phyloP scores from a whole-genome alignment of 495 filamentous ascomycete genomes.

The Elaphomyces granulatus region DNA sequence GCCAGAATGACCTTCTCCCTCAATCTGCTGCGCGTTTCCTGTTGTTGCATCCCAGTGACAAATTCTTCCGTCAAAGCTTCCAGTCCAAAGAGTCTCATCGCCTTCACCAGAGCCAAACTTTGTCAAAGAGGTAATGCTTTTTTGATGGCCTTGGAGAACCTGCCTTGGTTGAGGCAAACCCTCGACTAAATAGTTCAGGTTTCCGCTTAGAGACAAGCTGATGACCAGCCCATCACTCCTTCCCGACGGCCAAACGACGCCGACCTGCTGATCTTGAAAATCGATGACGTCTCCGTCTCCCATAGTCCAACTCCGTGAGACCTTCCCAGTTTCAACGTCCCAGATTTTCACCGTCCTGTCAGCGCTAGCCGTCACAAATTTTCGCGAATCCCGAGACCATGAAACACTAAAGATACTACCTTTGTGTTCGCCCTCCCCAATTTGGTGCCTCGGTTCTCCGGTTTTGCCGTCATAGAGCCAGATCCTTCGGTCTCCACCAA shows the following conservation, averaged over 20 bases:
- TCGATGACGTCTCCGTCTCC: conserved; percentile 66
- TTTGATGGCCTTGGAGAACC: conserved; percentile 85
- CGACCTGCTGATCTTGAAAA: conserved; percentile 78
- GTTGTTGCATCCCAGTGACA: conserved; percentile 63
- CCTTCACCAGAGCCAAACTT: conserved; percentile 29
- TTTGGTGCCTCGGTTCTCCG: conserved; percentile 59
- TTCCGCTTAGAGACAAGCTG: conserved; percentile 72
- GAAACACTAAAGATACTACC: conserved; percentile 87
- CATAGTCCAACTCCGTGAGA: conserved; percentile 67
- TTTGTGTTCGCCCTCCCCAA: conserved; percentile 74
- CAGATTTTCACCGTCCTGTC: conserved; percentile 84
- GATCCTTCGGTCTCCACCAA: conserved; percentile 77
- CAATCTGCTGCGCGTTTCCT: conserved; percentile 51
- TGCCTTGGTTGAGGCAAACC: conserved; percentile 51
- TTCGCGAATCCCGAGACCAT: conserved; percentile 79
- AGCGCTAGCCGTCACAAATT: conserved; percentile 80
- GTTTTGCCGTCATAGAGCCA: conserved; percentile 94
- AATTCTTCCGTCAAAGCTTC: conserved; percentile 79
- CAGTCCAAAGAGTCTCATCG: conserved; percentile 58
- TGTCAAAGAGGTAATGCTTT: conserved; percentile 66
- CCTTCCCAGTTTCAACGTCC: conserved; percentile 71
- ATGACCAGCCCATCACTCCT: conserved; percentile 76
- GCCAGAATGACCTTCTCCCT: conserved; percentile 67
- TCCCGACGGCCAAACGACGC: conserved; percentile 80
- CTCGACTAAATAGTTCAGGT: conserved; percentile 76